These are phyloP conservation scores for Veloporphyrellus conicus DNA, from an alignment of 1,284 basidiomycete genomes.

Conservation along the genomic window DNA sequence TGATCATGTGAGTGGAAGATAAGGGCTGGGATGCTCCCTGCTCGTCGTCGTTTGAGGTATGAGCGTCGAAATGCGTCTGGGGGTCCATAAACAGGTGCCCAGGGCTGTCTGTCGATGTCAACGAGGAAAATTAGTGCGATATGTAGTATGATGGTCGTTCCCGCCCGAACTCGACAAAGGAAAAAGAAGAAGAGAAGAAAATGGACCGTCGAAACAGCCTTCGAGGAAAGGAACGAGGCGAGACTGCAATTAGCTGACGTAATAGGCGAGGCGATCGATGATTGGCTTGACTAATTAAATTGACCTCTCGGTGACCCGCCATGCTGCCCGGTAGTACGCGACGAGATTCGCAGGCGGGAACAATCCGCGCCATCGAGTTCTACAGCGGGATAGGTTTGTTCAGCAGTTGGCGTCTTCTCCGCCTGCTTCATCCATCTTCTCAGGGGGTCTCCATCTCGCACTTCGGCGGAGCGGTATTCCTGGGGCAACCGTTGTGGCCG, in stretches of 20 bases:
- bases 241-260: conserved; percentile 24
- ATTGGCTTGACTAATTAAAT: conserved; percentile 5
- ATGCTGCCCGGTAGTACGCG: conserved; percentile 1
- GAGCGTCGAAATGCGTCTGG: conserved; percentile 2
- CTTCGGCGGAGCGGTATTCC: conserved; percentile 48
- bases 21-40: conserved; percentile 1
- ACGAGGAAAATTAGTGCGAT: background rate
- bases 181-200: conserved; percentile 6
- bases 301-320: no score
- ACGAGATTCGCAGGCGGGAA: conserved; percentile 14
- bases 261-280: conserved; percentile 6
- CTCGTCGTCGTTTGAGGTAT: conserved; percentile 4
- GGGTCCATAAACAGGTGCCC: conserved; percentile 8
- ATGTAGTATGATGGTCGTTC: background rate
- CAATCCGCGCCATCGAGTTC: conserved; percentile 61
- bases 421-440: conserved; percentile 12
- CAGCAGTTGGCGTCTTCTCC: background rate
- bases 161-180: background rate
- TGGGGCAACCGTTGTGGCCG: conserved; percentile 46
- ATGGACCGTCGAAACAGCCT: background rate
- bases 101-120: background rate
- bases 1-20: conserved; percentile 10
- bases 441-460: conserved; percentile 70
- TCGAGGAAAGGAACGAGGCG: conserved; percentile 15
- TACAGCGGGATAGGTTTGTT: conserved; percentile 68